These are phyloP conservation scores for Ballota nigra DNA, from an alignment of 257 asterid species.

Conservation along the genomic window DNA sequence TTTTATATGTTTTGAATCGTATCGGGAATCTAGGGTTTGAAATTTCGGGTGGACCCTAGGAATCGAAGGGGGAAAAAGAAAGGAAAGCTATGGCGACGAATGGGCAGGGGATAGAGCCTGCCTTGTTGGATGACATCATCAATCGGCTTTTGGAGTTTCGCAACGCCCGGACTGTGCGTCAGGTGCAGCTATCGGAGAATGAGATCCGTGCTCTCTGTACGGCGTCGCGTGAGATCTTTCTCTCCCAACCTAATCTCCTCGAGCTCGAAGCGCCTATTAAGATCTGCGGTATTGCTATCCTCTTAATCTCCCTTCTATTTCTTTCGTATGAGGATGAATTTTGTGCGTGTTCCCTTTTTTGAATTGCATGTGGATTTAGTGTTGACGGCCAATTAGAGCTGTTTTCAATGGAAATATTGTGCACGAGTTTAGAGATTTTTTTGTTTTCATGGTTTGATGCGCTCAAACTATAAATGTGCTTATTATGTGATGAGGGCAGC, in stretches of 20 bases:
- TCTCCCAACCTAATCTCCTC: conserved; percentile 74
- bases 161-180: conserved; percentile 61
- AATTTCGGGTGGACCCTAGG: conserved; percentile 15
- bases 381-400: conserved; percentile 9
- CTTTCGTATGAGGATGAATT: not conserved
- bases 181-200: conserved; percentile 75
- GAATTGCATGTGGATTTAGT: not conserved
- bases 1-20: not conserved
- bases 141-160: conserved; percentile 69
- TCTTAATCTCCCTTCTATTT: not conserved
- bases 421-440: not conserved
- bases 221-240: conserved; percentile 69
- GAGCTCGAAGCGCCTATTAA: conserved; percentile 88
- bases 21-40: conserved; percentile 33
- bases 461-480: not conserved
- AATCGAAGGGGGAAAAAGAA: not conserved
- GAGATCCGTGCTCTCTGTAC: conserved; percentile 77
- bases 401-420: not conserved
- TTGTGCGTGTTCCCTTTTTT: not conserved
- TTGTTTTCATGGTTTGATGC: not conserved
- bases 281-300: conserved; percentile 60
- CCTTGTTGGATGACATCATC: conserved; percentile 69
- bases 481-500: not conserved
- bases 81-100: conserved; percentile 42
- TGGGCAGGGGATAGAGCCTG: conserved; percentile 71